Percentiles rank a stretch among this genome's conserved stretches.
These are phyloP conservation scores for Sphaerobolus stellatus DNA, from an alignment of 1,284 basidiomycete species.

Conservation along the genomic window DNA sequence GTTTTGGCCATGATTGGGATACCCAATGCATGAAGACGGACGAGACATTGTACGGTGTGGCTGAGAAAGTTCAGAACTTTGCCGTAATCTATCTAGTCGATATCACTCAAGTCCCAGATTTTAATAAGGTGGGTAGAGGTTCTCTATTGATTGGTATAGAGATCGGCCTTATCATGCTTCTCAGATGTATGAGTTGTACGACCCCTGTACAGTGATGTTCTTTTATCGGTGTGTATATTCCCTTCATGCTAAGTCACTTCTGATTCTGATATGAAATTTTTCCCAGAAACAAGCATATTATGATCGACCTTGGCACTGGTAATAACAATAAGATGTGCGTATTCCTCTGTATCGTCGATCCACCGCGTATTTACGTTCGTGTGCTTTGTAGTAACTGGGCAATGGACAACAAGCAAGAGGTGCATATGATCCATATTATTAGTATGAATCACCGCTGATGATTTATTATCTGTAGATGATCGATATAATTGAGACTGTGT, in stretches of 20 bases:
- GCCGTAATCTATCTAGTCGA: constrained; percentile 96
- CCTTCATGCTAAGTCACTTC: not conserved
- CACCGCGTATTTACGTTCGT: not conserved
- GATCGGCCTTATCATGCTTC: not conserved
- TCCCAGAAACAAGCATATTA: constrained; percentile 95
- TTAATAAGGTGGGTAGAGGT: constrained; percentile 89
- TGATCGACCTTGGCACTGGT: constrained; percentile 99
- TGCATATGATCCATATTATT: constrained; percentile 37
- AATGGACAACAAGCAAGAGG: constrained; percentile 96
- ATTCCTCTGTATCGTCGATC: not conserved
- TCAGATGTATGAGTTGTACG: constrained; percentile 94
- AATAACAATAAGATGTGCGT: constrained; percentile 99
- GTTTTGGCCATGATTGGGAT: constrained; percentile 96
- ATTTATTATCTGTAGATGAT: constrained; percentile 63
- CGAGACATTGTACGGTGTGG: constrained; percentile 90
- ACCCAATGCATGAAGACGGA: constrained; percentile 98
- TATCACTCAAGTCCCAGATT: constrained; percentile 97
- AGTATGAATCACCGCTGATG: constrained; percentile 2
- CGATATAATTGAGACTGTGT: constrained; percentile 98
- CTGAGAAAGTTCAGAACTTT: constrained; percentile 98
- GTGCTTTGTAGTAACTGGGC: constrained; percentile 81
- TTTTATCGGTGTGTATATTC: constrained; percentile 81
- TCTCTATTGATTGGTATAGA: not conserved
- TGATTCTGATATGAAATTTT: constrained; percentile 12
- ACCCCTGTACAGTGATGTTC: constrained; percentile 96